Evolutionary conservation across 2,329 filamentous ascomycete species (phyloP), one percentile per base, ranked within the genome.

Genomic region (Didymosphaeria variabile): DNA sequence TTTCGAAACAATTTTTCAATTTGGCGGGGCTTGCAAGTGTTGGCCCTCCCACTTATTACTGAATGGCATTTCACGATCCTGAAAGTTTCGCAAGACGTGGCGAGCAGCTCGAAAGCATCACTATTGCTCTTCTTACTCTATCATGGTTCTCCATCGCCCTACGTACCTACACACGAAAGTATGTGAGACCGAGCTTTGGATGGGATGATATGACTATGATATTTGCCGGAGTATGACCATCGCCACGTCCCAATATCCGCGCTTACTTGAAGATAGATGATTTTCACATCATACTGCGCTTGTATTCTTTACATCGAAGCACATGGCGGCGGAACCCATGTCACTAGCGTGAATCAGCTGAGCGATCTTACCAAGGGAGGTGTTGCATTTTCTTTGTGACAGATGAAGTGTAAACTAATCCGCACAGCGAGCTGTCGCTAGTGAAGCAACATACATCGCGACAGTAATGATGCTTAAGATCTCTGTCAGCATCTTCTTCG

Each of bases 201-300:
- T 80, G 79, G 77, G 81, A 83, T 58, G 81, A 83, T 66, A 70
- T 67, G 15, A 70, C 74, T 2, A 80, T 82, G 71, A 62, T 81
- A 5, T 52, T 80, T 15, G 76, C 81, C 8, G 69, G 72, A 32
- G 80, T 81, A 69, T 54, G 73, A 47, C 15, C 26, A 32, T 21
- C 44, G 8, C 12, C 44, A 52, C 13, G 13, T n/a, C 15, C 1
- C n/a, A 26, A 12, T 26, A n/a, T n/a, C n/a, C 8, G 38, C 5
- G 47, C 31, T 46, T 23, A 38, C 12, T 5, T 3, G 34, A 2
- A 1, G 36, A 7, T 36, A 79, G 77, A 65, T 76, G 52, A 61
- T 77, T 15, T 79, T 75, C 51, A 74, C 75, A 4, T 54, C 75
- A 1, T 79, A 71, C 55, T 76, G 72, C 51, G 67, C 54, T 12